Evolutionary conservation across 1,284 basidiomycete species (phyloP).

Genomic region (Kwoniella shivajii): DNA sequence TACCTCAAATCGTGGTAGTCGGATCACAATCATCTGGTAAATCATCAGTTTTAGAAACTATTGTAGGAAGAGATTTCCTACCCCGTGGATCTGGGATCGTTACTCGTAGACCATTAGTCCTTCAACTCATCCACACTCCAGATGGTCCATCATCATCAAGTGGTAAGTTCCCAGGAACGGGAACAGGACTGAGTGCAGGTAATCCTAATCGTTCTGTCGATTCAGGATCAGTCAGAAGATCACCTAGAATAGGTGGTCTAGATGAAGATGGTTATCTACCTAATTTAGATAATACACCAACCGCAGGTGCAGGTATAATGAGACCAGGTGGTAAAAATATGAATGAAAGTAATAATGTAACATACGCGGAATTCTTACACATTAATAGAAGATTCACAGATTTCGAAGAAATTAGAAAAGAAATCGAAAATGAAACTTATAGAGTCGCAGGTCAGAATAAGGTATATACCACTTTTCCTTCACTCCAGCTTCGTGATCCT

Average conservation of each 20-base stretch:
- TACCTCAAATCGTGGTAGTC: conserved; percentile 55
- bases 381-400: conserved; percentile 95
- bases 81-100: conserved; percentile 88
- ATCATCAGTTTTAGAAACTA: conserved; percentile 63
- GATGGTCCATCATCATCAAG: conserved; percentile 22
- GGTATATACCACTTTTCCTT: conserved; percentile 31
- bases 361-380: conserved; percentile 97
- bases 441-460: conserved; percentile 98
- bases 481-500: neutral
- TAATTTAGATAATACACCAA: conserved; percentile 33
- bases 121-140: conserved; percentile 91
- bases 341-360: conserved; percentile 58
- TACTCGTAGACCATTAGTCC: conserved; percentile 88
- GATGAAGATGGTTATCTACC: conserved; percentile 44
- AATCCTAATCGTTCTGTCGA: neutral
- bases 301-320: conserved; percentile 36
- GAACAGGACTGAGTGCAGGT: conserved; percentile 3
- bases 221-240: neutral
- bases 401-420: conserved; percentile 88
- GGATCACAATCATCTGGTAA: conserved; percentile 61
- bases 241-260: conserved; percentile 24
- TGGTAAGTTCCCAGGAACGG: too few species aligned
- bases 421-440: conserved; percentile 98
- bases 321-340: conserved; percentile 37
- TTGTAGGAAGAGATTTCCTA: conserved; percentile 93